Conservation (phyloP, 306 rosid genomes). For the Quercus glauca region DNA sequence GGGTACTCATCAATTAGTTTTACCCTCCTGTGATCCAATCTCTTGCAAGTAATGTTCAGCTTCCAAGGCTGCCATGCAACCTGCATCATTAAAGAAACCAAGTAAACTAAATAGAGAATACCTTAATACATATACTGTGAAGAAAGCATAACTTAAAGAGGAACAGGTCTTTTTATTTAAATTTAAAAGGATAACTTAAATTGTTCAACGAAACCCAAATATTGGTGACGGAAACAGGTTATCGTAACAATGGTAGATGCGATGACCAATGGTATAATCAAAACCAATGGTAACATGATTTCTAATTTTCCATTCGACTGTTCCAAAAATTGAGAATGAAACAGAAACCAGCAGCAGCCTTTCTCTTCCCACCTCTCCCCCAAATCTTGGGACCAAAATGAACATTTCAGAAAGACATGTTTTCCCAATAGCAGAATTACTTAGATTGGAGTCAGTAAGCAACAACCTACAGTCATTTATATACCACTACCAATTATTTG, state of each 20-base stretch:
- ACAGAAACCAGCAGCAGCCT: neutral
- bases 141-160: neutral
- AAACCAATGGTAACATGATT: neutral
- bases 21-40: conserved; percentile 55
- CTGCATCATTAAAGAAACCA: conserved; percentile 37
- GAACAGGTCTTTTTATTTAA: neutral
- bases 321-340: neutral
- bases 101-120: neutral
- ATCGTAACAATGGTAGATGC: neutral
- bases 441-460: too few relatives aligned
- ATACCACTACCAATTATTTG: neutral
- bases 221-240: neutral
- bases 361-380: too few relatives aligned
- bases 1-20: conserved; percentile 44
- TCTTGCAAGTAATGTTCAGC: conserved; percentile 89
- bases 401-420: neutral
- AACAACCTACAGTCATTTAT: neutral
- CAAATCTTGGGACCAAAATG: too few relatives aligned
- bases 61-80: conserved; percentile 96
- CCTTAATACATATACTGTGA: neutral
- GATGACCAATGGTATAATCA: neutral
- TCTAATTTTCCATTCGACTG: neutral
- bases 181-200: neutral
- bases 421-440: too few relatives aligned
- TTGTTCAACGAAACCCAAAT: neutral